Base-by-base conservation (phyloP, 2,329 filamentous ascomycete genomes). In the Xylaria polymorpha region DNA sequence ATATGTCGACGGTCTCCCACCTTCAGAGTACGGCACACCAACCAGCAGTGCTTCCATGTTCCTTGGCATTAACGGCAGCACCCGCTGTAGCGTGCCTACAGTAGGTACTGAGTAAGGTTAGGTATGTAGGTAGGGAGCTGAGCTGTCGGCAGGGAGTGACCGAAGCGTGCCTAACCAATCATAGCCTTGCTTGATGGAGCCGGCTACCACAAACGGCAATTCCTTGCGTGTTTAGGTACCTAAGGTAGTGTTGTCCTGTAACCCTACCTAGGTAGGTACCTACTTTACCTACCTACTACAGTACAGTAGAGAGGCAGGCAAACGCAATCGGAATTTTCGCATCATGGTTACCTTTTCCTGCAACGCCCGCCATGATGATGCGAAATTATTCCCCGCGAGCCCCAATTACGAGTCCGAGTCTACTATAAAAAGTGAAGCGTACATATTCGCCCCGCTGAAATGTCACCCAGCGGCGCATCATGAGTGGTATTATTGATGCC, bases 191-290 rank as follows among this genome's bases (percentile, higher is more conserved):
- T 29, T 44, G 41, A 25, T 18, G 46, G 29, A 37, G 44, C 20
- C 55, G 41, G 55, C 59, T 64, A 43, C 67, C 64, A 22, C 64
- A 69, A 69, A 67, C 59, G 64, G 67, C 55, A 69, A 69, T 67
- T 64, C 20, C 12, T 32, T 32, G 39, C 44, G 9, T 18, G 44
- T 50, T 39, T 41, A n/a, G n/a, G n/a, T n/a, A n/a, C n/a, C n/a
- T n/a, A n/a, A n/a, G n/a, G n/a, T n/a, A 53, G 39, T 43, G 9
- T 15, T 25, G 18, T 32, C 18, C 8, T 29, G 25, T 22, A 51
- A n/a, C 14, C 15, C 48, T 29, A 18, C 14, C 3, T 25, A 32
- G 48, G 9, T 10, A 50, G 7, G n/a, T n/a, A n/a, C n/a, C n/a
- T n/a, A n/a, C n/a, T n/a, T n/a, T n/a, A n/a, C n/a, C n/a, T n/a